Evolutionary conservation across 768 basidiomycete species (phyloP), one percentile per base, ranked within the genome.

Genomic region (Pulveroboletus ravenelii): DNA sequence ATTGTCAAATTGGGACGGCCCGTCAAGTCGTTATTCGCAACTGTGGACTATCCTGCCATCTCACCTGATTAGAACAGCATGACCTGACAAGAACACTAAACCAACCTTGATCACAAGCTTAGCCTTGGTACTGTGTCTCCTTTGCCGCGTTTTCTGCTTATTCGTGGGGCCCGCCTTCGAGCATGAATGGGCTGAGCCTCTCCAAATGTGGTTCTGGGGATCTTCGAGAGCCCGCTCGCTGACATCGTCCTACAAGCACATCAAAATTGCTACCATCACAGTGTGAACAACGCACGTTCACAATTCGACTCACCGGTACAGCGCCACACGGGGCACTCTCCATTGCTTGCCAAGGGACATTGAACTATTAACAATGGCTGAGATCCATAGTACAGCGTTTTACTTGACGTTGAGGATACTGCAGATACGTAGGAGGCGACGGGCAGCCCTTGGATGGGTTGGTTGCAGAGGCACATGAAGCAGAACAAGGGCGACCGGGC

Each of bases 301-400:
- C 82, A 87, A 53, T 87, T 91, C 51, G 89, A 90, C 62, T 86
- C 89, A 7, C 89, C 89, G 15, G 85, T 89, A 27, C 89, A 92
- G 63, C 89, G 91, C 14, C 65, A 65, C 0, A 85, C 85, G 10
- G 89, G 89, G 60, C 87, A 89, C 52, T 85, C 77, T 13, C 84
- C 72, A 44, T 60, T 69, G 31, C 68, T 57, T 5, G 72, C 81
- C 62, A 89, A 89, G 8, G 87, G 86, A 52, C 78, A 78, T 8
- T 65, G 69, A 5, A 75, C 73, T 53, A 59, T 52, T 8, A 62
- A 50, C 20, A 60, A 51, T 20, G 55, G 56, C 35, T 54, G 54
- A 52, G 54, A 57, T 60, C 45, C 65, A 59, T 1, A 71, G 59
- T 4, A 57, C 61, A 23, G 20, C n/a, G 66, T 61, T 63, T 49